Evolutionary conservation across 2,329 filamentous ascomycete species (phyloP), one percentile per base, ranked within the genome.

Genomic region (Lecanicillium sp.): DNA sequence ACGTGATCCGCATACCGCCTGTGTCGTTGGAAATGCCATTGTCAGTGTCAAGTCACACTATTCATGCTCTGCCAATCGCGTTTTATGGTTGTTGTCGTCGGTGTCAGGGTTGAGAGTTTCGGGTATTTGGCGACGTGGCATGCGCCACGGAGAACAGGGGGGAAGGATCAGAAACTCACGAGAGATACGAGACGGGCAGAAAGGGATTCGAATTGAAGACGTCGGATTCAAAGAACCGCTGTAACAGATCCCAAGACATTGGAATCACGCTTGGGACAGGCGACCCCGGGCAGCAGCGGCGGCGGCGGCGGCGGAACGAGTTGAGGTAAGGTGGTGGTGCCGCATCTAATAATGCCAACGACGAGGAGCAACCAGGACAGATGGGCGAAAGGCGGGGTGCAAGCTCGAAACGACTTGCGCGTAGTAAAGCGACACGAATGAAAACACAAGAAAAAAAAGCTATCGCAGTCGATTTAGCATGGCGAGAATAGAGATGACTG

Each of bases 151-250:
- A 11, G 20, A n/a, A 31, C 14, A 17, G 29, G 34, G 25, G 19
- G 29, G n/a, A 17, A 41, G 34, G 22, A 35, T 47, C 31, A n/a
- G 25, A 13, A 47, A 70, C 81, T 75, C 71, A 90, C 85, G 85
- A 85, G 56, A 92, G 78, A 65, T 92, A 92, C 49, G 85, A 86
- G 59, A 92, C 85, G 45, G 85, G 83, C 62, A 92, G 80, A 63
- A 88, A 90, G 47, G 86, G 85, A 65, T 90, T 83, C 67, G 85
- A 82, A 70, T 89, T 90, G 74, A 92, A 92, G 71, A 92, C 84
- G 72, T 92, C 85, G 70, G 83, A 88, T 75, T 90, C 85, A 70
- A 92, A 80, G 77, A 90, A 89, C 65, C 85, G 80, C 72, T 86
- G 83, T 60, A 92, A 75, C 69, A 92, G 73, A 71, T 89, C 83